Conservation (phyloP, 2,329 filamentous ascomycete species). For the Penicillium thymicola region DNA sequence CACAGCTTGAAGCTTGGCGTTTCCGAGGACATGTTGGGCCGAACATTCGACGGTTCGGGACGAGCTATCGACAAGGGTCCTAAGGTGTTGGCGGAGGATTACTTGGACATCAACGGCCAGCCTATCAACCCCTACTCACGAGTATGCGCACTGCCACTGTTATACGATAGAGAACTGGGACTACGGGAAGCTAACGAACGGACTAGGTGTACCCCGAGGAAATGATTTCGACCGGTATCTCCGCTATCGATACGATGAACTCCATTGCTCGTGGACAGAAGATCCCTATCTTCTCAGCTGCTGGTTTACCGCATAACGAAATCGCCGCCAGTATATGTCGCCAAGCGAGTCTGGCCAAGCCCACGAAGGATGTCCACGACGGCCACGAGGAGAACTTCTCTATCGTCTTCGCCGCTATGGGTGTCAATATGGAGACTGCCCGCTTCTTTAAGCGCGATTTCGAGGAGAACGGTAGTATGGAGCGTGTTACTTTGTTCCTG, state of each 20-base stretch:
- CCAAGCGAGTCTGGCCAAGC: slow-evolving; percentile 89
- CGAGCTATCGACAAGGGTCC: slow-evolving; percentile 98
- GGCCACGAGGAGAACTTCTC: slow-evolving; percentile 99
- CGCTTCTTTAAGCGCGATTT: slow-evolving; percentile 99
- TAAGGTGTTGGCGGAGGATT: slow-evolving; percentile 96
- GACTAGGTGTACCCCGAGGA: slow-evolving; percentile 92
- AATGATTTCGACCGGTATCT: slow-evolving; percentile 99
- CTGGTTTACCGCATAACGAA: slow-evolving; percentile 98
- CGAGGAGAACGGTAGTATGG: slow-evolving; percentile 98
- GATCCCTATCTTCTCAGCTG: slow-evolving; percentile 98
- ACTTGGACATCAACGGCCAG: slow-evolving; percentile 97
- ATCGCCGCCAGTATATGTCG: slow-evolving; percentile 98
- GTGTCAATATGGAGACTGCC: slow-evolving; percentile 98
- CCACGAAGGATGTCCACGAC: slow-evolving; percentile 93
- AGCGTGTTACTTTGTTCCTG: slow-evolving; percentile 94
- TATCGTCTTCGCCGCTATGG: slow-evolving; percentile 99
- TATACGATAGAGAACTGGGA: background rate
- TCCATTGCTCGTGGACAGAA: slow-evolving; percentile 98
- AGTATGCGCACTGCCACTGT: slow-evolving; percentile 50
- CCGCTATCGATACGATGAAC: slow-evolving; percentile 98
- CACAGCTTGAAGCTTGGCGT: slow-evolving; percentile 98
- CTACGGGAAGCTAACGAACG: slow-evolving; percentile 12
- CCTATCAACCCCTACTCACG: slow-evolving; percentile 98
- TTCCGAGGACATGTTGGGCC: slow-evolving; percentile 98
- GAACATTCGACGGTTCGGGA: slow-evolving; percentile 97